Evolutionary conservation across 495 filamentous ascomycete species (phyloP), one percentile per base, ranked within the genome.

Genomic region (Neurospora africana): DNA sequence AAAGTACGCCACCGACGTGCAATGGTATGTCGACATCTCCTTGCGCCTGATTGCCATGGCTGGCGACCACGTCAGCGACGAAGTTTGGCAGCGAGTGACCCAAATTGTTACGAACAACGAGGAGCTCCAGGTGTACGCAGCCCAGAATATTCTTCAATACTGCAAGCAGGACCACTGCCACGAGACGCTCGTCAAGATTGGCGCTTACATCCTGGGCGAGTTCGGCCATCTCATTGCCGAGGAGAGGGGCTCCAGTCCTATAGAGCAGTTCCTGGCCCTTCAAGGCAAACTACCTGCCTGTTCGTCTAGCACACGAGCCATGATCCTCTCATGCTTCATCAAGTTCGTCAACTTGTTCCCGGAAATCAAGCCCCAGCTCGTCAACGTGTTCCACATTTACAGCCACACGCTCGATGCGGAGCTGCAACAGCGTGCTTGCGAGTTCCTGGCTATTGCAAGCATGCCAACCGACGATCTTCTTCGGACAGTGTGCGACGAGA

Each of bases 31-130:
- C 71, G 93, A 99, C 78, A 97, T 98, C 72, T 97, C 95, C 5
- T 83, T 99, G 74, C 92, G 95, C 69, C 88, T 99, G 36, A 92
- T 99, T 71, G 94, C 96, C 35, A 92, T 98, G 86, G 96, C 96
- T 11, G 96, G 96, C 73, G 96, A 99, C 76, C 96, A 99, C 82
- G 95, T 99, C 70, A 98, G 95, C 81, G 96, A 99, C 70, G 96
- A 99, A 82, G 96, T 99, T 33, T 99, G 96, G 96, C 96, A 99
- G 75, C 90, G 96, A 75, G 94, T 99, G 71, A 98, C 97, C 74
- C 96, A 98, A 81, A 98, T 99, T 75, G 94, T 99, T 72, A 98
- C 96, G 43, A 99, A 99, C 82, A 99, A 99, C 81, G 96, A 99
- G 79, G 94, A 97, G 80, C 85, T 99, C 44, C 95, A 99, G 82